Base-by-base conservation (phyloP, 2,329 filamentous ascomycete species). In the Hyphodiscus sp. region DNA sequence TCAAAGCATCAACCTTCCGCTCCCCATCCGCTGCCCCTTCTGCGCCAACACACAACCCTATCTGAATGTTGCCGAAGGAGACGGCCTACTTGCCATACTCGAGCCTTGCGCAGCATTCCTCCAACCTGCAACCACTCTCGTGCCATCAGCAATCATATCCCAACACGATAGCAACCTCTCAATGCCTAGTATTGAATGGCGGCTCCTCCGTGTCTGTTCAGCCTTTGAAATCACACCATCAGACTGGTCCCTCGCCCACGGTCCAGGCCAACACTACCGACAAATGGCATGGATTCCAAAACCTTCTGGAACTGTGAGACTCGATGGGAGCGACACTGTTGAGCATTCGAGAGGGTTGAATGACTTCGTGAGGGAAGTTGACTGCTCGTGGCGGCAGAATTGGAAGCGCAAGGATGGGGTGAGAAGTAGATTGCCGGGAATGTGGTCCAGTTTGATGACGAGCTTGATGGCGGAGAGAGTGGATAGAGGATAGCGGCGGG, bases 211-310 rank as follows among this genome's bases (percentile, higher is more conserved):
- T 10, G 38, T 47, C 6, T 59, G 54, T 26, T 16, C 6, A 6
- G 33, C 51, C 11, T 49, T 52, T 8, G 53, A 56, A 9, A 20
- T 62, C 9, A 47, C 19, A 10, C 26, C 26, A 16, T 42, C 23
- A 23, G 58, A 60, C 19, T 59, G 58, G 56, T 11, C 13, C 11
- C 41, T 41, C 13, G 41, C 30, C 13, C 23, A 46, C 16, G 11
- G n/a, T n/a, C 16, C 20, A 9, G 29, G 29, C 11, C 45, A 46
- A 9, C 2, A 29, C 9, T 57, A 47, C 47, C 51, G n/a, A 20
- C 53, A 56, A 5, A 56, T 59, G 50, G 56, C 58, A 2, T 63
- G 60, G 61, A 55, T 63, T n/a, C 57, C 60, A 2, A 52, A 38
- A 16, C 61, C 60, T 20, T 50, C 51, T 45, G 46, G 54, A n/a